Evolutionary conservation across 225 moss, liverwort and hornwort genomes (phyloP), one percentile per base, ranked within the genome.

Genomic region (Physcomitrellopsis africana): DNA sequence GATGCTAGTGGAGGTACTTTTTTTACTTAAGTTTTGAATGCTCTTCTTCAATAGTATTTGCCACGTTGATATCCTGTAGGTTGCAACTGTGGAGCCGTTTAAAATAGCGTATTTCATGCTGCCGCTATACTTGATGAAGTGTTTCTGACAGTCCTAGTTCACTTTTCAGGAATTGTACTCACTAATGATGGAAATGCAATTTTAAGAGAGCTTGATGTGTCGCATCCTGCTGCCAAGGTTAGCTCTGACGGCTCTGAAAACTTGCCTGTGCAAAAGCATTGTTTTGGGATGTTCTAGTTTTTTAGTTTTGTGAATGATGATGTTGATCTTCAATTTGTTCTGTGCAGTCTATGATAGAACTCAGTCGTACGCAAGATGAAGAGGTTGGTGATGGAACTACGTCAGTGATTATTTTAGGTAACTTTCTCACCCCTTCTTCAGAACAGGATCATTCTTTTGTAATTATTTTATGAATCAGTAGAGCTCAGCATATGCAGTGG

Each of bases 101-200:
- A 2, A 11, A 12, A 46, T 14, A 44, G 8, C 11, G 3, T 42
- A 7, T 2, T 42, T 10, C 32, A 56, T 5, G n/a, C 15, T 69
- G 23, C 19, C 17, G 0, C 65, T 67, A 56, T 49, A 22, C 60
- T 63, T 56, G 51, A 78, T 51, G 67, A 72, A 32, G 15, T 44
- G 54, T 51, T 6, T 52, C 48, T 49, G 22, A 55, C 2, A 1
- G 46, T 17, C 37, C 2, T 7, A 10, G 32, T 11, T 27, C 10
- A 10, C 11, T 68, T 54, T 18, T 66, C 86, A 90, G 90, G 90
- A 12, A 95, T 95, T 17, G 95, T 95, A 59, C 76, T 95, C 20
- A 93, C 95, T 3, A 95, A 95, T 65, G 95, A 95, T 56, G 95
- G 95, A 20, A 93, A 95, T 79, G 89, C 95, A 41, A 95, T 95